These are phyloP conservation scores for Plasmopara halstedii DNA, from an alignment of 352 stramenopile species.

Conservation along the genomic window DNA sequence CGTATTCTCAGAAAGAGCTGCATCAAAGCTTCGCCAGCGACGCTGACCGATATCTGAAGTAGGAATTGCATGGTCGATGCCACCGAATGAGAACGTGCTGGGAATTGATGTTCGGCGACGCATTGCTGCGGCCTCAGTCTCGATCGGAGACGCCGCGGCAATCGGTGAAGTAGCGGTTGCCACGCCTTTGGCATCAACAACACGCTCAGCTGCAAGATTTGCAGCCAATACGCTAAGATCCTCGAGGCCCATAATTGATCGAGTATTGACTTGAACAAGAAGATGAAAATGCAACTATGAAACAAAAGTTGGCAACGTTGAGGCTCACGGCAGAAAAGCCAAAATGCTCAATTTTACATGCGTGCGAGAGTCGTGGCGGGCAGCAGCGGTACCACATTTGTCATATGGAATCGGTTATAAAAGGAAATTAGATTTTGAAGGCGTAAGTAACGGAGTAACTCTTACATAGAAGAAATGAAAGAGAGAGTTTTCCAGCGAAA, in stretches of 20 bases:
- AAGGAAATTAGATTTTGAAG: background rate
- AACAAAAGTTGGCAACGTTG: conserved; percentile 5
- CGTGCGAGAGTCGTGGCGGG: conserved; percentile 15
- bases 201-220: conserved; percentile 5
- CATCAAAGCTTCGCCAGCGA: conserved; percentile 59
- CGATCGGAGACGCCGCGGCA: conserved; percentile 2
- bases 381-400: conserved; percentile 4
- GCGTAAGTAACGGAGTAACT: background rate
- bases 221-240: conserved; percentile 9
- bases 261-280: conserved; percentile 2
- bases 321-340: conserved; percentile 12
- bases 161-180: background rate
- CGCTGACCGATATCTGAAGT: conserved; percentile 23
- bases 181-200: conserved; percentile 12
- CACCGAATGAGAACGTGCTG: conserved; percentile 42
- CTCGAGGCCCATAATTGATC: conserved; percentile 18
- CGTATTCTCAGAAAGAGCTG: conserved; percentile 7
- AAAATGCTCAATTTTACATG: conserved; percentile 3
- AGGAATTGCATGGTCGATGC: conserved; percentile 18
- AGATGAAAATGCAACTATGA: conserved; percentile 18
- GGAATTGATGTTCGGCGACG: conserved; percentile 61
- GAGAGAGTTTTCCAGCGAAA: background rate
- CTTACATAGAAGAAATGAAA: too few relatives aligned
- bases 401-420: background rate
- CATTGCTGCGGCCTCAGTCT: conserved; percentile 20